Evolutionary conservation across 2,329 filamentous ascomycete genomes (phyloP).

Genomic region (Pestalotiopsis sp.): DNA sequence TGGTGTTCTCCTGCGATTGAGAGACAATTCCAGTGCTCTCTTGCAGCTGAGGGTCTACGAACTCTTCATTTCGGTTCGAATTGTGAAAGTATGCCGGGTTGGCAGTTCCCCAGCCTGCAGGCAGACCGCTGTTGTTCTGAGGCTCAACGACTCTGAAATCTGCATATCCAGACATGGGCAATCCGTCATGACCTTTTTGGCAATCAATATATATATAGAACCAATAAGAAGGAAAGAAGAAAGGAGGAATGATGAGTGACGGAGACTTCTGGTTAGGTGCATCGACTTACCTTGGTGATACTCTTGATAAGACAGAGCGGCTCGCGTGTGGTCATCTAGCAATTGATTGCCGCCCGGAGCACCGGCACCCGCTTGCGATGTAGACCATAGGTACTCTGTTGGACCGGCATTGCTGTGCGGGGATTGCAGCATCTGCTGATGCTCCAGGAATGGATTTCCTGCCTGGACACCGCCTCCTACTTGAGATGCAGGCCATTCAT

Average conservation of each 20-base stretch:
- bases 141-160: conserved; percentile 37
- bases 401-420: not conserved
- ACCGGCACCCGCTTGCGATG: not conserved
- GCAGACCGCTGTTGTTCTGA: not conserved
- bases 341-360: not conserved
- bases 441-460: not conserved
- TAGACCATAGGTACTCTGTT: not conserved
- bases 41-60: not conserved
- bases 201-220: not conserved
- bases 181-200: conserved; percentile 1
- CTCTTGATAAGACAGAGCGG: conserved; percentile 16
- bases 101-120: not conserved
- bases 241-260: not conserved
- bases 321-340: conserved; percentile 11
- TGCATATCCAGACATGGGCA: conserved; percentile 24
- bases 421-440: not conserved
- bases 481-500: not conserved
- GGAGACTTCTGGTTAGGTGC: not conserved
- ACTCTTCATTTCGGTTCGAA: not conserved
- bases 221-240: not conserved
- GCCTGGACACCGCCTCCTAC: not conserved
- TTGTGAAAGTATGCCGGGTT: not conserved
- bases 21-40: not conserved
- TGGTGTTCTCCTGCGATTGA: not conserved
- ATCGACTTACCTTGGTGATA: conserved; percentile 21